Base-by-base conservation (phyloP, 768 basidiomycete species). In the Pulveroboletus frians region DNA sequence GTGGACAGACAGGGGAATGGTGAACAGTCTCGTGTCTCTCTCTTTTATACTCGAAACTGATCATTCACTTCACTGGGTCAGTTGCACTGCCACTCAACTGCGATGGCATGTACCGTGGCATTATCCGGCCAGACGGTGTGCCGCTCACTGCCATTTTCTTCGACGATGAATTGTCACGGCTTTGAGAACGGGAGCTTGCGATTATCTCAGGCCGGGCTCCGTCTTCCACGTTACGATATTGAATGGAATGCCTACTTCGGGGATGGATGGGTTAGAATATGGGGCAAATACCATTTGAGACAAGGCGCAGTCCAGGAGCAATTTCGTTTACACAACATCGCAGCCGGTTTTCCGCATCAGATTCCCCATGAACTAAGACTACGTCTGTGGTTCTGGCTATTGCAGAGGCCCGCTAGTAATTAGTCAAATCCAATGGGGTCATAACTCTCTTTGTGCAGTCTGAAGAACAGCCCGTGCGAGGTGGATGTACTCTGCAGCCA, bases 81-180 rank as follows among this genome's bases (percentile, higher is more conserved):
- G 88, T 90, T 38, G 71, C 85, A 1, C 78, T 86, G 71, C 79
- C 85, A 6, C 62, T 91, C 53, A 91, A 90, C 62, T 86, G 81
- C 57, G 70, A 76, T 17, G 86, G 89, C 8, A 92, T 92, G 89
- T 91, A 89, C 61, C 77, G 89, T 26, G 89, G 89, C 6, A 73
- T 89, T 14, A 80, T 90, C 30, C 70, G 75, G 38, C 70, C 74
- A 53, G 85, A 91, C 50, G 89, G 88, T 9, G 62, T 81, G 8
- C 75, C 86, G 0, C 78, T 78, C 65, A 86, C 84, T 0, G 89
- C 88, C 10, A 88, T 91, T 45, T 91, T 92, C 65, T 69, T 69
- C 17, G 87, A 89, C 53, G 89, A 92, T 41, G 71, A 70, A 14
- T 60, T 79, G 27, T 57, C 57, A 29, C 46, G 38, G 32, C 46